phyloP scores from a whole-genome alignment of 106 monocot genomes.

The Ottelia alismoides region DNA sequence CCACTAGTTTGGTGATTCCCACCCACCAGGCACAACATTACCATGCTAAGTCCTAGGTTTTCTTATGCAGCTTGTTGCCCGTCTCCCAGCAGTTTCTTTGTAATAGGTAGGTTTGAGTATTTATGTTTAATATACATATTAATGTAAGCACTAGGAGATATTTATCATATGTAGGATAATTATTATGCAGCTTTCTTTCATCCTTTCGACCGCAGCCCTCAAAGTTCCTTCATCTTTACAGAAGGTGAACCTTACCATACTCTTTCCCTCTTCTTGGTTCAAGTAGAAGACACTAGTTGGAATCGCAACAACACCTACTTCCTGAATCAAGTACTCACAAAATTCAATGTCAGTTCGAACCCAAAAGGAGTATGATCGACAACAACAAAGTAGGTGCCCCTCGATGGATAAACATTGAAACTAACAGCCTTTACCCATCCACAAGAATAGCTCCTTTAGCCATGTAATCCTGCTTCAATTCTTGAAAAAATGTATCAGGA shows the following conservation, averaged over 20 bases:
- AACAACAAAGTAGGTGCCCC: constrained; percentile 84
- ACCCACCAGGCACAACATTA: no score
- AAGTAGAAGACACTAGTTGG: constrained; percentile 90
- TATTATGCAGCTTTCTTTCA: no score
- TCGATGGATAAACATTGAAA: constrained; percentile 73
- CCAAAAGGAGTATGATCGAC: constrained; percentile 96
- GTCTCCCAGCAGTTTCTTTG: no score
- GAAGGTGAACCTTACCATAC: constrained; percentile 89
- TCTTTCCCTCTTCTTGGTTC: constrained; percentile 83
- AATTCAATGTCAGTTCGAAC: constrained; percentile 73
- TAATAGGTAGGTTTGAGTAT: no score
- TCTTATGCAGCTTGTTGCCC: constrained; percentile 26
- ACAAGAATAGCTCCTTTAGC: constrained; percentile 72
- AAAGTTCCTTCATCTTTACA: constrained; percentile 86
- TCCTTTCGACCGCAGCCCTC: constrained; percentile 59
- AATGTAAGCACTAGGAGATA: no score
- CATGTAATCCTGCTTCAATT: constrained; percentile 59
- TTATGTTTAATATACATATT: no score
- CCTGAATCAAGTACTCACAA: constrained; percentile 86
- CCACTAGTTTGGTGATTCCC: no score
- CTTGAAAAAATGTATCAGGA: constrained; percentile 69
- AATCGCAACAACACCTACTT: constrained; percentile 91
- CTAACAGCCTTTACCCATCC: constrained; percentile 68
- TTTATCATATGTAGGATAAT: no score
- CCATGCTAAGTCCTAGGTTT: no score